Percentiles rank a stretch among this genome's conserved stretches.
phyloP scores from a whole-genome alignment of 1,284 basidiomycete species.

The Leccinum discolor region DNA sequence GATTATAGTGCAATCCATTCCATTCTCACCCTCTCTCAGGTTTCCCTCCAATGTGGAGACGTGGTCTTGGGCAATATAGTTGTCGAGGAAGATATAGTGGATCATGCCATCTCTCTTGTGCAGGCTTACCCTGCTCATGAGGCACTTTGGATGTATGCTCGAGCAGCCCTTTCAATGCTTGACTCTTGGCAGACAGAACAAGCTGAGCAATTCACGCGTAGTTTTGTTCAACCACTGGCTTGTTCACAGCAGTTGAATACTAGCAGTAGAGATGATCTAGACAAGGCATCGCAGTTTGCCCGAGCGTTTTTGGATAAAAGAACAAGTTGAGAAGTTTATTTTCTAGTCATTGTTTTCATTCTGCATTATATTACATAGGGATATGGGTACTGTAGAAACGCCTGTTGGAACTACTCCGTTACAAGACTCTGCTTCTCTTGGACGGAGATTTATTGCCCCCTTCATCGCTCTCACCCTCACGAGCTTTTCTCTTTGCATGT shows the following conservation, averaged over 20 bases:
- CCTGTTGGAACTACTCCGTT: background rate
- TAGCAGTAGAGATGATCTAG: background rate
- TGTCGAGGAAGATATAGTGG: conserved; percentile 9
- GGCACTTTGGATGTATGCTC: conserved; percentile 58
- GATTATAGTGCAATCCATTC: conserved; percentile 67
- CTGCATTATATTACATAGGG: background rate
- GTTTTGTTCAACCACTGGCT: conserved; percentile 22
- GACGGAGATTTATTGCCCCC: conserved; percentile 8
- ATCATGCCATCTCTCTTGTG: conserved; percentile 50
- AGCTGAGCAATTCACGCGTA: conserved; percentile 10
- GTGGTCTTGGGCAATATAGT: conserved; percentile 2
- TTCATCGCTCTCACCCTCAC: conserved; percentile 12
- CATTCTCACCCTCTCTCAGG: conserved; percentile 35
- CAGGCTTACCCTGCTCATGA: conserved; percentile 53
- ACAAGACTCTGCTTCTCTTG: conserved; percentile 12
- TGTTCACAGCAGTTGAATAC: background rate
- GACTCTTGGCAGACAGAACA: conserved; percentile 1
- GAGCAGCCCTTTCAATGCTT: conserved; percentile 4
- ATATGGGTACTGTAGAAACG: background rate
- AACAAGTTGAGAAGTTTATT: background rate
- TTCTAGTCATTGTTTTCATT: background rate
- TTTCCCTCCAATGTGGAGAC: conserved; percentile 6
- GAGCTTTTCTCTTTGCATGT: conserved; percentile 5
- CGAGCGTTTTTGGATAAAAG: conserved; percentile 14
- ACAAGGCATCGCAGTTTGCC: conserved; percentile 11